Percentiles rank a stretch among this genome's conserved stretches.
phyloP scores from a whole-genome alignment of 108 stramenopile genomes.

The Conticribra weissflogii region DNA sequence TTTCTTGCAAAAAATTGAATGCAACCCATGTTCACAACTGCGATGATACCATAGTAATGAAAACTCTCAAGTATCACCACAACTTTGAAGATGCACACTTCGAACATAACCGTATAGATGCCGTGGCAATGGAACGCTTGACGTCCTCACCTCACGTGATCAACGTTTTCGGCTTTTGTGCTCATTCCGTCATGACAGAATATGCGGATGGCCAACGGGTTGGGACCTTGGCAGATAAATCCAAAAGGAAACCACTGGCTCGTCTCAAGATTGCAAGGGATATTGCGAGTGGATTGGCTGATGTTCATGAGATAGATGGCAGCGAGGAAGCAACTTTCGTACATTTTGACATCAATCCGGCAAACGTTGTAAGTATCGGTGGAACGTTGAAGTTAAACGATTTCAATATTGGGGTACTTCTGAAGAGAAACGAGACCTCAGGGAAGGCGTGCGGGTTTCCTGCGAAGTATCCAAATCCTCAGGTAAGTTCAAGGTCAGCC shows the following conservation, averaged over 20 bases:
- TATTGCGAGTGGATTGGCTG: constrained; percentile 66
- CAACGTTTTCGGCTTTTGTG: constrained; percentile 77
- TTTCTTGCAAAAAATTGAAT: constrained; percentile 7
- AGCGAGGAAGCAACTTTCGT: constrained; percentile 66
- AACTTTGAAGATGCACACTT: constrained; percentile 78
- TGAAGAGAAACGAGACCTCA: constrained; percentile 66
- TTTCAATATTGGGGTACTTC: constrained; percentile 78
- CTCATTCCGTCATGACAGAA: constrained; percentile 76
- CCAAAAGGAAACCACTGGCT: constrained; percentile 57
- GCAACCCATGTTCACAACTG: constrained; percentile 6
- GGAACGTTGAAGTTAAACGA: constrained; percentile 76
- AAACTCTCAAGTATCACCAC: constrained; percentile 69
- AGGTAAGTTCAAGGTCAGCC: constrained; percentile 1
- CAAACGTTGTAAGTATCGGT: constrained; percentile 66
- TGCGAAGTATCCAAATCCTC: constrained; percentile 69
- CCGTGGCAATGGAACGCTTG: constrained; percentile 78
- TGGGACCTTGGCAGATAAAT: constrained; percentile 65
- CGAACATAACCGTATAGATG: constrained; percentile 78
- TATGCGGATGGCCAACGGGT: constrained; percentile 67
- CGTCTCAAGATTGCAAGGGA: constrained; percentile 63
- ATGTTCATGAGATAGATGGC: constrained; percentile 77
- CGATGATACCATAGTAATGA: constrained; percentile 56
- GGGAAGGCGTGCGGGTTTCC: constrained; percentile 70
- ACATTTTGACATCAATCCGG: constrained; percentile 80
- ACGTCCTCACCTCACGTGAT: constrained; percentile 79